These are phyloP conservation scores for Mycena maculata DNA, from an alignment of 768 basidiomycete genomes.

Conservation along the genomic window DNA sequence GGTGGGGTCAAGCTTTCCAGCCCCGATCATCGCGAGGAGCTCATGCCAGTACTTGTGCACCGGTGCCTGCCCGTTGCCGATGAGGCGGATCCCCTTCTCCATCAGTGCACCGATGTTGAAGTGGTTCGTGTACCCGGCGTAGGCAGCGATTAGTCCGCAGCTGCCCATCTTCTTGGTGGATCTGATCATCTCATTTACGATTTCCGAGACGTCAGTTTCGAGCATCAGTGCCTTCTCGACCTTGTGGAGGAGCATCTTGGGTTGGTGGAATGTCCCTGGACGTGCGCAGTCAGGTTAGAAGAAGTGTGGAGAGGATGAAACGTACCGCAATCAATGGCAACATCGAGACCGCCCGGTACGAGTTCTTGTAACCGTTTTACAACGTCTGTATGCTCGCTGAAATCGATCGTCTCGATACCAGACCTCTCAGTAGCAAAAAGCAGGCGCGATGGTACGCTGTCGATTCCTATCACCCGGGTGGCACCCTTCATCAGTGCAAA, in stretches of 20 bases:
- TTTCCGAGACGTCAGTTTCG: conserved; percentile 81
- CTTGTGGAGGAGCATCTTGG: conserved; percentile 73
- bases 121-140: conserved; percentile 74
- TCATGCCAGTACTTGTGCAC: conserved; percentile 82
- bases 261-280: conserved; percentile 74
- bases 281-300: not conserved
- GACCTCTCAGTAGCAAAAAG: conserved; percentile 58
- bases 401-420: conserved; percentile 70
- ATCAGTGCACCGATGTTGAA: conserved; percentile 80
- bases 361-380: conserved; percentile 67
- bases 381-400: conserved; percentile 61
- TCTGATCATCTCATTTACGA: conserved; percentile 60
- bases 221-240: conserved; percentile 77
- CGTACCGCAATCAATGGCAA: conserved; percentile 64
- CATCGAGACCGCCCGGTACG: conserved; percentile 73
- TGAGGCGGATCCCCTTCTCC: conserved; percentile 80
- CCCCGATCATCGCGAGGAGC: conserved; percentile 71
- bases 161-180: conserved; percentile 66
- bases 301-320: not conserved
- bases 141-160: conserved; percentile 75
- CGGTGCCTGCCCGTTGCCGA: conserved; percentile 82
- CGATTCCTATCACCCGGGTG: conserved; percentile 77
- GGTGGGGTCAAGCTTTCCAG: conserved; percentile 73
- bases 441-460: conserved; percentile 61
- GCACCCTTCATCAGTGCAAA: conserved; percentile 79